Base-by-base conservation (phyloP, 2,329 filamentous ascomycete genomes). In the Trematosphaeria pertusa region DNA sequence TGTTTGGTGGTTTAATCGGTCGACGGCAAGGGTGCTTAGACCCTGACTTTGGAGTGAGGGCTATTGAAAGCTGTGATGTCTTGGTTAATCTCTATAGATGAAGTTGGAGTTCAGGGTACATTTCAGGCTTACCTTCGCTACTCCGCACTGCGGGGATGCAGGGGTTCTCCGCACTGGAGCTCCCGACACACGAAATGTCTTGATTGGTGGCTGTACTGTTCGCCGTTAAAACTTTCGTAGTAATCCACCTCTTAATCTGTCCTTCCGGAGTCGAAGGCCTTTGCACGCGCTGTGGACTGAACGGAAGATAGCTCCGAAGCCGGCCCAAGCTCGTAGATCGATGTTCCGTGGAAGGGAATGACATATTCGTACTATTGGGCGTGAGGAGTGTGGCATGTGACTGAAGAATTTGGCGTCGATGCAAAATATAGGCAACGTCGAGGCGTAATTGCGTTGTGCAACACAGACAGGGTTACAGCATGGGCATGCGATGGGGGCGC, bases 141-240 rank as follows among this genome's bases (percentile, higher is more conserved):
- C 28, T 43, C 26, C 36, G 30, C 21, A 31, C 28, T 51, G 43
- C 46, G 54, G 50, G 50, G 50, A 43, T 39, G 30, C 54, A 50
- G 37, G 54, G 51, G 19, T 58, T 55, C 54, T 48, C 54, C 54
- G 46, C 48, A 54, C 21, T 35, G 36, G 28, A 18, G 22, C 34
- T 22, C 7, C 37, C 6, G 37, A 28, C 10, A 28, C n/a, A 39
- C 17, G 14, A 26, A 26, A 19, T n/a, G n/a, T n/a, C n/a, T n/a
- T n/a, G n/a, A n/a, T n/a, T n/a, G n/a, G n/a, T n/a, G n/a, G n/a
- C n/a, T n/a, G n/a, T n/a, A n/a, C n/a, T n/a, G n/a, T n/a, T n/a
- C n/a, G n/a, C n/a, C n/a, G n/a, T n/a, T n/a, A n/a, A n/a, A n/a
- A n/a, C n/a, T n/a, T n/a, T n/a, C n/a, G n/a, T n/a, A n/a, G n/a